A percentile compares a stretch with the other conserved stretches of the same genome.
These are phyloP conservation scores for Posidonia australis DNA, from an alignment of 106 monocot genomes.

Conservation along the genomic window DNA sequence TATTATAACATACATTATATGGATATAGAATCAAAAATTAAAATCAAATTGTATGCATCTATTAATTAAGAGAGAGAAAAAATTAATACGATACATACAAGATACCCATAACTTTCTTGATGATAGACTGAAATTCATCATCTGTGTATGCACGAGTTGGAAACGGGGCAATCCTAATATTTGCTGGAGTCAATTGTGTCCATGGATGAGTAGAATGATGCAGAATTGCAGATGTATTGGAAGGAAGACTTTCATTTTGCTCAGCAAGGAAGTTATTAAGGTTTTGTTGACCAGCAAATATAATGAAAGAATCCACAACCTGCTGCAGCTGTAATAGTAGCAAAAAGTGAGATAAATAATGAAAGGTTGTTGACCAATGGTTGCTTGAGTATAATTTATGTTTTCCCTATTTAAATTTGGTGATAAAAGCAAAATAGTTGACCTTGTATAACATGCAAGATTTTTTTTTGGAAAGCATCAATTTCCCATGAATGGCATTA, in stretches of 20 bases:
- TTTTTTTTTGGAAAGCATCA: no score
- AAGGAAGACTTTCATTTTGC: neutral
- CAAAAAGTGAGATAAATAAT: neutral
- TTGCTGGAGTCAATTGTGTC: slow-evolving; percentile 43
- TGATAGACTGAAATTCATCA: slow-evolving; percentile 82
- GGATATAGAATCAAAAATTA: no score
- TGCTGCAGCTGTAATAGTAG: slow-evolving; percentile 59
- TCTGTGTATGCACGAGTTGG: slow-evolving; percentile 89
- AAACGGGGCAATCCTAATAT: slow-evolving; percentile 75
- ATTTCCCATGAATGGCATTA: no score
- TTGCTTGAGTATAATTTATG: neutral
- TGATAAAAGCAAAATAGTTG: no score
- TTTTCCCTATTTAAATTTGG: no score
- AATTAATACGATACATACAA: slow-evolving; percentile 28
- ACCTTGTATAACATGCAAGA: no score
- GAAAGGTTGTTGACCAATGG: neutral
- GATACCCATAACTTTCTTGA: slow-evolving; percentile 81
- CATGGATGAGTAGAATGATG: slow-evolving; percentile 15
- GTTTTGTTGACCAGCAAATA: slow-evolving; percentile 44
- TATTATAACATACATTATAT: no score
- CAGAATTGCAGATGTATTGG: slow-evolving; percentile 3
- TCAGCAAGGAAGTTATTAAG: slow-evolving; percentile 10
- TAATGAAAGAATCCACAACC: slow-evolving; percentile 62
- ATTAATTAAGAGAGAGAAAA: neutral
- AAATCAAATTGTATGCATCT: neutral